Evolutionary conservation across 305 asterid species (phyloP).

Genomic region (Plantago lanceolata): DNA sequence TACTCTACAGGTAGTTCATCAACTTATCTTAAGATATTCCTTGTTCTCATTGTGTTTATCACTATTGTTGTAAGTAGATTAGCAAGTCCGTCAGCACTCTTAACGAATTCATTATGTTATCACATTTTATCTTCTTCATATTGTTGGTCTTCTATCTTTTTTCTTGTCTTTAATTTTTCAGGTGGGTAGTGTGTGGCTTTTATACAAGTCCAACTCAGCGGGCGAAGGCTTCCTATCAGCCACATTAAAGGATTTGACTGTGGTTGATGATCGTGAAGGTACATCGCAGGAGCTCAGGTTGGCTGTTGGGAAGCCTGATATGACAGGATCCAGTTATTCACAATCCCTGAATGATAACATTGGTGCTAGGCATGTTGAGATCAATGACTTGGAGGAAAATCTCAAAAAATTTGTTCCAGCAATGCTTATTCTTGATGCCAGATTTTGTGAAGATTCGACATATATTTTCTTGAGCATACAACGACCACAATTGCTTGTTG

Average conservation of each 20-base stretch:
- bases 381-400: slow-evolving; percentile 28
- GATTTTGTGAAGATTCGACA: slow-evolving; percentile 52
- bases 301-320: slow-evolving; percentile 79
- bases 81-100: neutral
- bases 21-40: slow-evolving; percentile 20
- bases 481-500: slow-evolving; percentile 94
- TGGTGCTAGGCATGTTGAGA: slow-evolving; percentile 29
- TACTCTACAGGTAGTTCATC: slow-evolving; percentile 63
- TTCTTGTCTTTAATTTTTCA: too few relatives aligned
- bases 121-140: slow-evolving; percentile 17
- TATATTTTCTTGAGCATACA: slow-evolving; percentile 72
- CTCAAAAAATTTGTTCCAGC: slow-evolving; percentile 57
- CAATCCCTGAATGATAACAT: slow-evolving; percentile 31
- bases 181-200: slow-evolving; percentile 86
- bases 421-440: slow-evolving; percentile 83
- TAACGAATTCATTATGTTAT: slow-evolving; percentile 13
- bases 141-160: slow-evolving; percentile 22
- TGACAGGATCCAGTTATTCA: slow-evolving; percentile 39
- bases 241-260: slow-evolving; percentile 69
- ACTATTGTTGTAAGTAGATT: neutral
- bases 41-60: neutral
- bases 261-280: slow-evolving; percentile 90
- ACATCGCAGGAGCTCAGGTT: slow-evolving; percentile 83
- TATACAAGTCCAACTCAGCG: slow-evolving; percentile 55
- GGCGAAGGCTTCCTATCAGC: slow-evolving; percentile 86